Conservation (phyloP, 768 basidiomycete species). For the Clitopilus passeckerianus region DNA sequence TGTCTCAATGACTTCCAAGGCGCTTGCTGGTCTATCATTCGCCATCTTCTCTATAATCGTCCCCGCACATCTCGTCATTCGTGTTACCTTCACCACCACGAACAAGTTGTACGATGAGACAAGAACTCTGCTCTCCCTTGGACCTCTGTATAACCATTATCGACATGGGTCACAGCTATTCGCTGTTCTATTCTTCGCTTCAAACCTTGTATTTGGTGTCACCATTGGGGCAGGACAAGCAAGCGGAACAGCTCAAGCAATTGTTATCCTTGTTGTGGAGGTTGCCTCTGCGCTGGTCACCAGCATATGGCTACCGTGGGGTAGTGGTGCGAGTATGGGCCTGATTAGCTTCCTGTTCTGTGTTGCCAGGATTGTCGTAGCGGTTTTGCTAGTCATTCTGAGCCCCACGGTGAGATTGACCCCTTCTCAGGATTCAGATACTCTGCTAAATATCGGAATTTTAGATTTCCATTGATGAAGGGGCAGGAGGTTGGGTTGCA, state of each 20-base stretch:
- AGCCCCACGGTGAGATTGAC: constrained; percentile 69
- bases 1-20: constrained; percentile 56
- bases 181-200: constrained; percentile 72
- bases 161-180: constrained; percentile 89
- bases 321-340: constrained; percentile 95
- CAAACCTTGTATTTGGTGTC: constrained; percentile 78
- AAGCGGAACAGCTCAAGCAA: constrained; percentile 88
- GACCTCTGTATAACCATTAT: constrained; percentile 94
- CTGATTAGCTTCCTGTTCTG: constrained; percentile 91
- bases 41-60: constrained; percentile 72
- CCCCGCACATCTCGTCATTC: constrained; percentile 69
- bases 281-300: constrained; percentile 84
- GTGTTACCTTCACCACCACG: constrained; percentile 76
- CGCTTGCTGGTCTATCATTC: constrained; percentile 81
- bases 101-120: constrained; percentile 95
- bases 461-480: constrained; percentile 79
- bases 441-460: constrained; percentile 6
- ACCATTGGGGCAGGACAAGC: constrained; percentile 87
- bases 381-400: constrained; percentile 86
- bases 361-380: constrained; percentile 84
- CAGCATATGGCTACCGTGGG: constrained; percentile 96
- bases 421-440: constrained; percentile 7
- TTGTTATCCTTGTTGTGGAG: constrained; percentile 86
- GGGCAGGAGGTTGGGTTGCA: constrained; percentile 88
- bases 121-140: constrained; percentile 82